These are phyloP conservation scores for Sporothrix mexicana DNA, from an alignment of 2,329 filamentous ascomycete genomes.

Conservation along the genomic window DNA sequence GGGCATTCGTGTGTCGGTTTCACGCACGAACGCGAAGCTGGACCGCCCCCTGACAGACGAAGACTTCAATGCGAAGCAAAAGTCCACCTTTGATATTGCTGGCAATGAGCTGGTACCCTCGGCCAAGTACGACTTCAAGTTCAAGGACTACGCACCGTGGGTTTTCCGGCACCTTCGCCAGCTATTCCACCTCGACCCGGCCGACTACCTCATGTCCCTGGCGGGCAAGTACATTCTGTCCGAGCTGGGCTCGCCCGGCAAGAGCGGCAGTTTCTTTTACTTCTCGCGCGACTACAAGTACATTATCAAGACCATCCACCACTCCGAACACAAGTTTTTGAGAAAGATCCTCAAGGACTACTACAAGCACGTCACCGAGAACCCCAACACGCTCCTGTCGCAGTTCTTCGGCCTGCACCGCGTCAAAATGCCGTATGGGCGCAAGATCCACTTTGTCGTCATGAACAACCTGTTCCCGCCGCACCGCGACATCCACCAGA, in stretches of 20 bases:
- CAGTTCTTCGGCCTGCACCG: conserved; percentile 97
- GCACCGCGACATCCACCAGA: conserved; percentile 95
- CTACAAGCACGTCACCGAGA: conserved; percentile 87
- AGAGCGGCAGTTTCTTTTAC: conserved; percentile 99
- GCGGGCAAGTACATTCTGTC: conserved; percentile 99
- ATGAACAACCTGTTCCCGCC: conserved; percentile 99
- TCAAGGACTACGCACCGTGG: conserved; percentile 99
- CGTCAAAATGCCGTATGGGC: conserved; percentile 96
- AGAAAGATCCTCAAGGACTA: conserved; percentile 87
- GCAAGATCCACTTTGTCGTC: conserved; percentile 98
- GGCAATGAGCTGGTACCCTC: conserved; percentile 97
- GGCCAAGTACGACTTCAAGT: conserved; percentile 99
- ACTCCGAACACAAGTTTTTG: conserved; percentile 87
- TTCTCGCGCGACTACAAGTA: conserved; percentile 99
- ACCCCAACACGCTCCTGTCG: conserved; percentile 94
- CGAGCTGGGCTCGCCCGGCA: conserved; percentile 93
- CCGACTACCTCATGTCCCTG: conserved; percentile 96
- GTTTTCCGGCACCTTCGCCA: conserved; percentile 91
- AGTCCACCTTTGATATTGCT: conserved; percentile 98
- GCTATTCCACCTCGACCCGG: conserved; percentile 89
- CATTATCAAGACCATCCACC: conserved; percentile 99
- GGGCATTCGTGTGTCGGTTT: conserved; percentile 95
- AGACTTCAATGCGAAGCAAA: conserved; percentile 93
- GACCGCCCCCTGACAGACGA: conserved; percentile 87
- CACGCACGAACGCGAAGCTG: conserved; percentile 94